Percentiles rank a stretch among this genome's conserved stretches.
Conservation (phyloP, 495 filamentous ascomycete species). For the Hamigera avellanea region DNA sequence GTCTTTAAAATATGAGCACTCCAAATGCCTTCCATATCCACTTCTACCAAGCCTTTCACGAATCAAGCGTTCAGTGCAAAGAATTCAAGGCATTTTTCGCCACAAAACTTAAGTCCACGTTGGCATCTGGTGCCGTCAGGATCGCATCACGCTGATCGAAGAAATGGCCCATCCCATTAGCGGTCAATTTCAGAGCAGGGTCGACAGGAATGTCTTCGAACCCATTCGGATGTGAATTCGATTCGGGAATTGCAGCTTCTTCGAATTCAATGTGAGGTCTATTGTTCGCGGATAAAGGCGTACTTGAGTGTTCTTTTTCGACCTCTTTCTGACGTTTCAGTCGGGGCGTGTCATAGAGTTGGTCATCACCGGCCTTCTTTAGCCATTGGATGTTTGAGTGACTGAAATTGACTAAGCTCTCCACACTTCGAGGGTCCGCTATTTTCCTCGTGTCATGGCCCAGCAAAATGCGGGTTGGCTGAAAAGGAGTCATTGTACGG, state of each 20-base stretch:
- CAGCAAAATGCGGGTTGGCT: slow-evolving; percentile 71
- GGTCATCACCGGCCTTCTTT: slow-evolving; percentile 39
- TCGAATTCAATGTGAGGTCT: slow-evolving; percentile 22
- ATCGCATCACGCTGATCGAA: background rate
- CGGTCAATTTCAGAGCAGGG: slow-evolving; percentile 24
- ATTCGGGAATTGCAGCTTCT: slow-evolving; percentile 10
- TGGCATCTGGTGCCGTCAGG: background rate
- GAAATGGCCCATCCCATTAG: background rate
- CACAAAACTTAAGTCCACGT: background rate
- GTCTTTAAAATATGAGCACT: no score
- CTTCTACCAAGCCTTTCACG: no score
- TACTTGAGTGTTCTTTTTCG: slow-evolving; percentile 31
- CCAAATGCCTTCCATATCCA: no score
- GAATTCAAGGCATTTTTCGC: background rate
- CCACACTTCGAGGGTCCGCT: slow-evolving; percentile 79
- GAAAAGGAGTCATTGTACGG: slow-evolving; percentile 52
- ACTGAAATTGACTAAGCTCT: slow-evolving; percentile 75
- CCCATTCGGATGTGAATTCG: slow-evolving; percentile 7
- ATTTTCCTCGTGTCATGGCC: slow-evolving; percentile 83
- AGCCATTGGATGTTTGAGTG: slow-evolving; percentile 75
- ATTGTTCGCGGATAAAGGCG: slow-evolving; percentile 27
- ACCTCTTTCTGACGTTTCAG: slow-evolving; percentile 40
- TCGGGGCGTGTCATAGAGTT: slow-evolving; percentile 28
- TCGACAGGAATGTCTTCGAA: slow-evolving; percentile 37
- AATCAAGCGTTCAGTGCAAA: background rate